These are phyloP conservation scores for Aspergillus texensis DNA, from an alignment of 2,329 filamentous ascomycete genomes.

Conservation along the genomic window DNA sequence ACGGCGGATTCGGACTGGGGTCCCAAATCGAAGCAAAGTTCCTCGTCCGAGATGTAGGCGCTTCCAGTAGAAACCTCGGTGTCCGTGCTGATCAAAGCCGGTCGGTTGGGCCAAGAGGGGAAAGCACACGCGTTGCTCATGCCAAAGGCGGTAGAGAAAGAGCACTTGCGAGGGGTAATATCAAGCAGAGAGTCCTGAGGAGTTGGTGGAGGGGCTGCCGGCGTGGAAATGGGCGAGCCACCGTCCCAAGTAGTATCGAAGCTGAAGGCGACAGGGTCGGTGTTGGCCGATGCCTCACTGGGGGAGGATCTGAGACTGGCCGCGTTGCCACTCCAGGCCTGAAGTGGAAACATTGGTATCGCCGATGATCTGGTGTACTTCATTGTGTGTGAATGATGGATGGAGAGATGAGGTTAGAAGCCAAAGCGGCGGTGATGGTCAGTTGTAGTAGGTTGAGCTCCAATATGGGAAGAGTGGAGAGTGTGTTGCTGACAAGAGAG, in stretches of 20 bases:
- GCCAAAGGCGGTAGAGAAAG: conserved; percentile 42
- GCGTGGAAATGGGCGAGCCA: conserved; percentile 30
- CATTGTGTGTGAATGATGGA: conserved; percentile 8
- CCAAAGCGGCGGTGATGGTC: background rate
- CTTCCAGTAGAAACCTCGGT: conserved; percentile 35
- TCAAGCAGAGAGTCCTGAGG: conserved; percentile 43
- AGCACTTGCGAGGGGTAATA: conserved; percentile 46
- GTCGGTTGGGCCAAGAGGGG: conserved; percentile 48
- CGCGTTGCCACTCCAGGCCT: conserved; percentile 25
- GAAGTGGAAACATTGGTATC: conserved; percentile 24
- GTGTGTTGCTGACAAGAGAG: conserved; percentile 1
- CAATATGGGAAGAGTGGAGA: background rate
- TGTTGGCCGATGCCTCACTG: conserved; percentile 25
- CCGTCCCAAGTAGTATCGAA: conserved; percentile 26
- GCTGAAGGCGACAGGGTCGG: conserved; percentile 26
- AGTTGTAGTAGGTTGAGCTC: background rate
- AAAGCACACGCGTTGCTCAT: conserved; percentile 47
- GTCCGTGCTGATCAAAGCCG: conserved; percentile 38
- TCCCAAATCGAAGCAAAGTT: conserved; percentile 40
- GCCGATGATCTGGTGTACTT: conserved; percentile 8
- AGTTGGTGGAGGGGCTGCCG: conserved; percentile 43
- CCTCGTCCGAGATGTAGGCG: conserved; percentile 47
- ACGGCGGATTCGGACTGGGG: conserved; percentile 28
- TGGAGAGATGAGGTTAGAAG: background rate
- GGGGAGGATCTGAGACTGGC: conserved; percentile 25